Evolutionary conservation across 306 rosid genomes (phyloP).

Genomic region (Quercus agrifolia): DNA sequence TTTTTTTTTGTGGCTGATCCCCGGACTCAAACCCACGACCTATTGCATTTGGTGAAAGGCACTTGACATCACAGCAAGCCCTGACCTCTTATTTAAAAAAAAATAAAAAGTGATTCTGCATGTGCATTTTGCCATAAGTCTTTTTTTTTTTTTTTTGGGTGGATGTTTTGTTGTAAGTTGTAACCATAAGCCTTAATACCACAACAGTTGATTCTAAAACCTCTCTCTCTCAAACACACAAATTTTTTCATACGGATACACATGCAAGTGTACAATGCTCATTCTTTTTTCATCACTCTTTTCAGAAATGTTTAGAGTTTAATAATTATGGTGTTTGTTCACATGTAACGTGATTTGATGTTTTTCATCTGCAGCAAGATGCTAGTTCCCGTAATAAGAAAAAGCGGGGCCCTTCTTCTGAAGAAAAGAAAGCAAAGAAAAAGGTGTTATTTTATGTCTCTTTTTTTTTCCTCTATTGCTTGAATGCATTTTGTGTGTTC

Average conservation of each 20-base stretch:
- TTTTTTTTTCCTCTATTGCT: not conserved
- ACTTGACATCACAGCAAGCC: too few relatives aligned
- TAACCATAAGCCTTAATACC: not conserved
- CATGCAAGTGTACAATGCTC: not conserved
- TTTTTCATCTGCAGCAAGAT: slow-evolving; percentile 39
- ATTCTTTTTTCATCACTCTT: not conserved
- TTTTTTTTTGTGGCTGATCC: too few relatives aligned
- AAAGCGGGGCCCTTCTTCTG: slow-evolving; percentile 51
- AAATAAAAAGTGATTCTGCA: too few relatives aligned
- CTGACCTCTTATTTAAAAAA: too few relatives aligned
- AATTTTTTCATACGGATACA: too few relatives aligned
- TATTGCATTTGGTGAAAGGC: too few relatives aligned
- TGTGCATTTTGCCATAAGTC: not conserved
- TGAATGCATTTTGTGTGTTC: slow-evolving; percentile 11
- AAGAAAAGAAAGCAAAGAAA: slow-evolving; percentile 52
- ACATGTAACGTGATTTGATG: slow-evolving; percentile 3
- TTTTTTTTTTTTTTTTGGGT: not conserved
- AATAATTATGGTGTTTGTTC: not conserved
- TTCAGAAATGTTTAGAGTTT: not conserved
- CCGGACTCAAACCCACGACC: too few relatives aligned
- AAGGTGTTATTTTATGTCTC: slow-evolving; percentile 41
- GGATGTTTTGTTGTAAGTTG: too few relatives aligned
- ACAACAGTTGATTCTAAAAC: not conserved
- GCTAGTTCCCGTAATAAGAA: slow-evolving; percentile 28
- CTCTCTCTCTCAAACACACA: not conserved